phyloP scores from a whole-genome alignment of 768 basidiomycete species.

The Harrya chromipes region DNA sequence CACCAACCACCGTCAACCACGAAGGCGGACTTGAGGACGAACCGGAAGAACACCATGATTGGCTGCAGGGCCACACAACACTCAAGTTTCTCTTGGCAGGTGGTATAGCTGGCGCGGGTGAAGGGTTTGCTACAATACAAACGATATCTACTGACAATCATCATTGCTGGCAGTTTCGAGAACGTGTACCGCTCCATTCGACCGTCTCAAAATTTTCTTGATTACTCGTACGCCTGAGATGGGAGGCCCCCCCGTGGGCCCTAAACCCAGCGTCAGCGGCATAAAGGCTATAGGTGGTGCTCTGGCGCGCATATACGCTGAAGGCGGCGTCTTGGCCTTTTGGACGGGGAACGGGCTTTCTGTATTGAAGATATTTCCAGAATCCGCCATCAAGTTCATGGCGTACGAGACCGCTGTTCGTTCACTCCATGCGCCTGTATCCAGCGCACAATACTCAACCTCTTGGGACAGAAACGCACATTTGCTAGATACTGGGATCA shows the following conservation, averaged over 20 bases:
- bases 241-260: constrained; percentile 47
- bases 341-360: constrained; percentile 99
- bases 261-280: constrained; percentile 48
- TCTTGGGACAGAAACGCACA: constrained; percentile 72
- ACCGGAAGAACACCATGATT: constrained; percentile 56
- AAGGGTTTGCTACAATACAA: constrained; percentile 23
- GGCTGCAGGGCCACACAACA: constrained; percentile 68
- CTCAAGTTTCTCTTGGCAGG: constrained; percentile 91
- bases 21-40: constrained; percentile 50
- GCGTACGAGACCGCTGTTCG: constrained; percentile 89
- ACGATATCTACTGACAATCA: constrained; percentile 4
- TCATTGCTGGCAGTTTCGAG: constrained; percentile 68
- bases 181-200: constrained; percentile 96
- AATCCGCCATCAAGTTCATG: constrained; percentile 98
- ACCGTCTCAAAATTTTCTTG: constrained; percentile 93
- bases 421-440: constrained; percentile 20
- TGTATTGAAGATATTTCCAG: constrained; percentile 93
- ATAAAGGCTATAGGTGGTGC: constrained; percentile 68
- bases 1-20: constrained; percentile 23
- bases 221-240: constrained; percentile 85
- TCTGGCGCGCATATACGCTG: constrained; percentile 76
- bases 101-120: constrained; percentile 91
- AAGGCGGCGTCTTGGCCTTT: constrained; percentile 87
- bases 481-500: constrained; percentile 91
- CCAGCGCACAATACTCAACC: constrained; percentile 16